Base-by-base conservation (phyloP, 2,329 filamentous ascomycete species). In the Helotiales sp. region DNA sequence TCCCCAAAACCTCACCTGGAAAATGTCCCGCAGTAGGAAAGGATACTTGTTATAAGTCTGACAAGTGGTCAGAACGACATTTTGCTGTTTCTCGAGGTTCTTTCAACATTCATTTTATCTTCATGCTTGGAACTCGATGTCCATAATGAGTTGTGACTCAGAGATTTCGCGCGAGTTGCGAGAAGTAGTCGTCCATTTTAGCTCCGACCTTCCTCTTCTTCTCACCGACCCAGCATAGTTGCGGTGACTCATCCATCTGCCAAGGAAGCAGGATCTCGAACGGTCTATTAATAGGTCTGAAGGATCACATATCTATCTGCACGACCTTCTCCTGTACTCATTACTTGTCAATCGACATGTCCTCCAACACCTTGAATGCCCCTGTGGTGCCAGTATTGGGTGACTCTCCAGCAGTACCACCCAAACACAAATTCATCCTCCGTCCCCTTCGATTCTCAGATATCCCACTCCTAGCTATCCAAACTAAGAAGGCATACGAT, bases 401-500 rank as follows among this genome's bases (percentile, higher is more conserved):
- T 25, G 40, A 44, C 15, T 15, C 22, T 44, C 19, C 40, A 44
- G 22, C 22, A 8, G 19, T 12, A 3, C 22, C 38, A 7, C 38
- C 40, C 19, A 8, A 9, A 25, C 40, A 24, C 40, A 44, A 48
- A 42, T 62, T 64, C 27, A 29, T 31, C 27, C 19, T 64, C 25
- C 64, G 66, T 5, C 62, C 52, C 8, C 55, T 63, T 1, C 49
- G n/a, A 13, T 33, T 67, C 9, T 49, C 42, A 9, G 65, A 66
- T 24, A 31, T 62, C 17, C 56, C 38, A 1, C 42, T 42, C 3
- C 55, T 68, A 19, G 55, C 54, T 10, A n/a, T 30, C 2, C 25
- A 58, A 9, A 30, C 40, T 22, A 44, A 38, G 5, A 36, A 40
- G 9, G 66, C 62, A 4, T 69, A 66, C 51, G 25, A 24, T n/a